Base-by-base conservation (phyloP, 2,329 filamentous ascomycete genomes). In the Pestalotiopsis sp. region DNA sequence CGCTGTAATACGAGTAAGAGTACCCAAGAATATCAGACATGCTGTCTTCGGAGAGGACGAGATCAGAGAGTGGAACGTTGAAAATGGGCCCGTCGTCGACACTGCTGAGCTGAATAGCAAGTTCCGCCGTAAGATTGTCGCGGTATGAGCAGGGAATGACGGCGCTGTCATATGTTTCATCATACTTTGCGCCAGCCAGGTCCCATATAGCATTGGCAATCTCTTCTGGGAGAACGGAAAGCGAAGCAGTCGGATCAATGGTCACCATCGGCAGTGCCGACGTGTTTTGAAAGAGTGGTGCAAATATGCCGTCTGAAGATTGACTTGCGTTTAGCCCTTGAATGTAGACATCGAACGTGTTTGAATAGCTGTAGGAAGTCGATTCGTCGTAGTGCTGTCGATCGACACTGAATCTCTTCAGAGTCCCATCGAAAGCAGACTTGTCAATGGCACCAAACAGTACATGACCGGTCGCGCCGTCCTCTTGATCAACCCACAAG, bases 381-480 rank as follows among this genome's bases (percentile, higher is more conserved):
- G 31, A 57, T 20, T 20, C 20, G 31, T 23, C 36, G 17, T 55
- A 59, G 23, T 60, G 36, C 31, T 55, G 11, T 17, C 52, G 49
- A 12, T 52, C n/a, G 12, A 65, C 20, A n/a, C 69, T 64, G 20
- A 75, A 59, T 23, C 74, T 72, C 25, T 74, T 57, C 60, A 77
- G 71, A 3, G 73, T 68, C 45, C 74, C 72, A 6, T 72, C 69
- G 69, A 72, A 77, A 23, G 73, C 72, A 14, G 76, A 73, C 62
- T 68, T 70, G 71, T 79, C 77, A 69, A 79, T 65, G 59, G 77
- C 77, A 23, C 77, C 77, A 20, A 79, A 75, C 25, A 79, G 71
- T n/a, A 79, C 64, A 23, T 71, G 72, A 11, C 77, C 77, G 1
- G 76, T 74, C 7, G 61, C 65, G 9, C 72, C 77, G 7, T 74